A percentile compares a stretch with the other conserved stretches of the same genome.
Conservation (phyloP, 768 basidiomycete species). For the Russula compacta region DNA sequence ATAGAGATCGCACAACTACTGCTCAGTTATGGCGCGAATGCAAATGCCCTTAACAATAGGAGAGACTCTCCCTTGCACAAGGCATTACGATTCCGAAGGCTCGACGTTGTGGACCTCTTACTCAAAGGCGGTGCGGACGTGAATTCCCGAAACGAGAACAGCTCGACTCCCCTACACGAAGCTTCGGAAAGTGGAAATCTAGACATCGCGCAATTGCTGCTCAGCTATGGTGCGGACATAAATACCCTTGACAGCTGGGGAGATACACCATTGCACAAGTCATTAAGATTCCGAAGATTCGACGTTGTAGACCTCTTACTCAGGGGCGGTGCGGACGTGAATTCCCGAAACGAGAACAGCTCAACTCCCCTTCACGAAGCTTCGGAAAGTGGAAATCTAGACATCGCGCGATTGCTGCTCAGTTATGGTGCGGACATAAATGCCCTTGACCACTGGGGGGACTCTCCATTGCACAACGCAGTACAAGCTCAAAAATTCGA, state of each 20-base stretch:
- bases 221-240: not conserved
- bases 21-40: not conserved
- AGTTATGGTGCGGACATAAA: not conserved
- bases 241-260: not conserved
- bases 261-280: not conserved
- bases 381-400: not conserved
- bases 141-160: not conserved
- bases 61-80: not conserved
- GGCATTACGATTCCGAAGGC: not conserved
- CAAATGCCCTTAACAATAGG: not conserved
- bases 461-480: not conserved
- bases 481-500: not conserved
- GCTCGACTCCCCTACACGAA: not conserved
- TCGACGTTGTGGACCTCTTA: not conserved
- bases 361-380: not conserved
- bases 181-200: not conserved
- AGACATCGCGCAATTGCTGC: not conserved
- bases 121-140: not conserved
- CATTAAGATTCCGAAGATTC: not conserved
- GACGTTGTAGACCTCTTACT: not conserved
- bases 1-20: not conserved
- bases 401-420: not conserved
- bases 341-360: not conserved
- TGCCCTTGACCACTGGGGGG: not conserved
- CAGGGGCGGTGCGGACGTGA: not conserved